Percentiles rank a stretch among this genome's conserved stretches.
Evolutionary conservation across 805 yeast genomes (phyloP).

Genomic region (Priceomyces medius): DNA sequence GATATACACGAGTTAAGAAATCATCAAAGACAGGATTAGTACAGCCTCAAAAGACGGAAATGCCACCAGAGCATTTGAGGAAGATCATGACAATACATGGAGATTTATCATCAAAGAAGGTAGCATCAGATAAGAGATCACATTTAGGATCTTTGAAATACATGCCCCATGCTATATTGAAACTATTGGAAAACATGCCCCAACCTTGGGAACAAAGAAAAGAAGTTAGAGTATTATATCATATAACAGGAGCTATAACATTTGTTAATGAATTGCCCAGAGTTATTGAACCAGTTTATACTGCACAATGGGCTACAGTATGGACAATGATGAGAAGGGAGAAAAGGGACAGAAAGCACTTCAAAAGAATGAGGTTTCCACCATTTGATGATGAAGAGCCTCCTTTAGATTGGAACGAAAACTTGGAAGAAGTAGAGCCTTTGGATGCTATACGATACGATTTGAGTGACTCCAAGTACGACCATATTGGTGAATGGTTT

Average conservation of each 20-base stretch:
- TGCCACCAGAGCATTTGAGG: slow-evolving; percentile 93
- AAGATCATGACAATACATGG: slow-evolving; percentile 81
- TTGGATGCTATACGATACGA: slow-evolving; percentile 69
- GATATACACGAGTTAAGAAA: slow-evolving; percentile 35
- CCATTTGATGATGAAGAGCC: slow-evolving; percentile 98
- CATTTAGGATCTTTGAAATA: slow-evolving; percentile 89
- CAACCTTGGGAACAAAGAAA: slow-evolving; percentile 95
- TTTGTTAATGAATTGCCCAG: slow-evolving; percentile 91
- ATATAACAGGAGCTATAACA: slow-evolving; percentile 89
- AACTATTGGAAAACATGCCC: slow-evolving; percentile 92
- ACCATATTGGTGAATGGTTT: slow-evolving; percentile 67
- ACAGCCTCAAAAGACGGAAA: slow-evolving; percentile 64
- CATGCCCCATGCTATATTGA: slow-evolving; percentile 92
- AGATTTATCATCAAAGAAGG: slow-evolving; percentile 75
- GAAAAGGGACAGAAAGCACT: slow-evolving; percentile 84
- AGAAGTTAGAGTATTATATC: slow-evolving; percentile 87
- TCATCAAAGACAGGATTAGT: slow-evolving; percentile 45
- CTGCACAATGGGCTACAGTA: slow-evolving; percentile 92
- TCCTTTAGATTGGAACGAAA: slow-evolving; percentile 79
- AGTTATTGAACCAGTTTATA: slow-evolving; percentile 87
- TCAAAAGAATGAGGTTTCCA: slow-evolving; percentile 90
- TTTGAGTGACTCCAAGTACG: slow-evolving; percentile 63
- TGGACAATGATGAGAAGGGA: slow-evolving; percentile 95
- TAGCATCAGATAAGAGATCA: slow-evolving; percentile 80
- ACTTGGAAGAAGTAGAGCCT: slow-evolving; percentile 69